Evolutionary conservation across 805 yeast species (phyloP).

Genomic region (Saccharomyces paradoxus): DNA sequence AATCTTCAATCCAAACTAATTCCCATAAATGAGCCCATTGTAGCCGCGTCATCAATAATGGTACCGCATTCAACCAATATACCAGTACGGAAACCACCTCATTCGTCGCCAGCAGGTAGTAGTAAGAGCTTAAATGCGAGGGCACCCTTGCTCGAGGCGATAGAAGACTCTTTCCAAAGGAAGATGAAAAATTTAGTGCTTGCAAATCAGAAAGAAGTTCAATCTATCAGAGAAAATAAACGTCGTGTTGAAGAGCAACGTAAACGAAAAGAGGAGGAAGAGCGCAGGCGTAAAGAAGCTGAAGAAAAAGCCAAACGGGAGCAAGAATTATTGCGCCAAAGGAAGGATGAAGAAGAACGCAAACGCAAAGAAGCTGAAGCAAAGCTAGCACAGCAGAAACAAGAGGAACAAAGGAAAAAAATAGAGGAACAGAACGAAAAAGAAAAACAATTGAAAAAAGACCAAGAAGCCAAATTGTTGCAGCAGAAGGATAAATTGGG

Average conservation of each 20-base stretch:
- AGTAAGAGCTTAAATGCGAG: neutral
- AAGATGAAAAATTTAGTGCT: conserved; percentile 6
- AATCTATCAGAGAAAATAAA: conserved; percentile 2
- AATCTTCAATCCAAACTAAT: conserved; percentile 15
- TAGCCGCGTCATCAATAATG: neutral
- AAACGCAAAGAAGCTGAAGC: conserved; percentile 11
- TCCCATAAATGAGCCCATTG: neutral
- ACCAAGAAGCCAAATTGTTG: conserved; percentile 7
- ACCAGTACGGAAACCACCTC: neutral
- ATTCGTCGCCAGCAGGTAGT: neutral
- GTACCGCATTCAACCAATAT: neutral
- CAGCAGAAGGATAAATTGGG: conserved; percentile 16
- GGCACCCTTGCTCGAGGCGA: neutral
- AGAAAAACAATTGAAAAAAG: conserved; percentile 12
- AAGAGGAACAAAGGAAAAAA: conserved; percentile 21
- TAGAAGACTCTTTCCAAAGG: conserved; percentile 7
- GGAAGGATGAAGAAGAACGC: conserved; percentile 8
- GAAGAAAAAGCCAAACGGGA: neutral
- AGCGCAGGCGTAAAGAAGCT: conserved; percentile 2
- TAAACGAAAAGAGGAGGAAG: conserved; percentile 4
- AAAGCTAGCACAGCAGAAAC: conserved; percentile 16
- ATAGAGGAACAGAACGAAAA: conserved; percentile 15
- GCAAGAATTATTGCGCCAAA: neutral
- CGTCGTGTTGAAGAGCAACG: conserved; percentile 4
- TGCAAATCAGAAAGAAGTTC: conserved; percentile 7